These are phyloP conservation scores for Rhododendron ferrugineum DNA, from an alignment of 148 eudicot genomes.

Conservation along the genomic window DNA sequence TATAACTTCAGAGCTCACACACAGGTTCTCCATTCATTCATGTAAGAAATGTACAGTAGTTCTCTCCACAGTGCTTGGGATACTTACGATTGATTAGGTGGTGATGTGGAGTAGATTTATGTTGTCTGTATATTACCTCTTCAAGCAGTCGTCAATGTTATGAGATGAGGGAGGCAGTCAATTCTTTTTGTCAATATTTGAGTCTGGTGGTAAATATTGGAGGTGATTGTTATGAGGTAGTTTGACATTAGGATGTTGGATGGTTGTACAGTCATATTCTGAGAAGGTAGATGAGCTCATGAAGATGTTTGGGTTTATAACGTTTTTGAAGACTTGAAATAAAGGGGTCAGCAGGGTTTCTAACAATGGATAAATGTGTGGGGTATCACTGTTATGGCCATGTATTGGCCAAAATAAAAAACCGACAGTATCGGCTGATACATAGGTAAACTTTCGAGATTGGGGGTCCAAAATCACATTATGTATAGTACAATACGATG, in stretches of 20 bases:
- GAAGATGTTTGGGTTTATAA: neutral
- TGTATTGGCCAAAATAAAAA: neutral
- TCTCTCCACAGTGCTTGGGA: neutral
- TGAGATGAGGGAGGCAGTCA: neutral
- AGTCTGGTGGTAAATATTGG: neutral
- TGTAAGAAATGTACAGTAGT: neutral
- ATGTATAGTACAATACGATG: neutral
- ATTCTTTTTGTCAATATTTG: neutral
- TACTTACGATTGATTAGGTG: neutral
- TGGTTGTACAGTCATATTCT: neutral
- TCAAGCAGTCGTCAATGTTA: neutral
- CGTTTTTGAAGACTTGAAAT: neutral
- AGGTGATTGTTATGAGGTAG: neutral
- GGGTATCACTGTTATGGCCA: neutral
- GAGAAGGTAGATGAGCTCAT: neutral
- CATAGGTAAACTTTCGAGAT: neutral
- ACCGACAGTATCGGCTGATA: neutral
- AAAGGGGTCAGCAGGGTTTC: neutral
- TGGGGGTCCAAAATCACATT: neutral
- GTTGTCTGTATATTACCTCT: neutral
- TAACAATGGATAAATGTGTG: neutral
- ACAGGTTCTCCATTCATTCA: neutral
- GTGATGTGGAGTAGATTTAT: neutral
- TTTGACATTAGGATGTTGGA: neutral
- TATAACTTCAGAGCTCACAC: neutral